phyloP scores from a whole-genome alignment of 257 asterid genomes.

The Mentha longifolia region DNA sequence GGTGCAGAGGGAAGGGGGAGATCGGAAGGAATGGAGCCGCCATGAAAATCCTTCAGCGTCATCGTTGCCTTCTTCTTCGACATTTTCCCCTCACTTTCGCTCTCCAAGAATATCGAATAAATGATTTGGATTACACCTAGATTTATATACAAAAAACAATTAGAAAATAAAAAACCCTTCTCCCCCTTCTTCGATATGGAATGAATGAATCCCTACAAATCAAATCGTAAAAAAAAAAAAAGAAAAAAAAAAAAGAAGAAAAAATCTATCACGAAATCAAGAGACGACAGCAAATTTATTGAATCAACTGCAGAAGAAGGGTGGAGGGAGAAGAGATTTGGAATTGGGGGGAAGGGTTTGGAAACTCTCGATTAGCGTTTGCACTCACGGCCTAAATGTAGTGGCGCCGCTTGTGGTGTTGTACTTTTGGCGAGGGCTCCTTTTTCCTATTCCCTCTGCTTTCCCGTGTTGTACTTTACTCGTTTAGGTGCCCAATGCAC shows the following conservation, averaged over 20 bases:
- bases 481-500: background rate
- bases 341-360: conserved; percentile 40
- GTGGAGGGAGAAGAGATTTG: conserved; percentile 29
- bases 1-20: conserved; percentile 94
- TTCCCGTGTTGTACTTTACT: conserved; percentile 34
- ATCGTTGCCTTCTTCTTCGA: conserved; percentile 94
- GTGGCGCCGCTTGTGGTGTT: conserved; percentile 33
- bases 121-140: background rate
- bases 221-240: background rate
- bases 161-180: conserved; percentile 20
- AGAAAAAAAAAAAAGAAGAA: background rate
- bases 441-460: background rate
- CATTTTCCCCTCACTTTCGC: conserved; percentile 45
- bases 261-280: conserved; percentile 8
- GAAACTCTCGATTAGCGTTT: conserved; percentile 33
- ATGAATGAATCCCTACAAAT: conserved; percentile 33
- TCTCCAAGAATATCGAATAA: conserved; percentile 23
- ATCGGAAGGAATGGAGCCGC: conserved; percentile 98
- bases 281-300: conserved; percentile 9
- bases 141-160: background rate
- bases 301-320: conserved; percentile 16
- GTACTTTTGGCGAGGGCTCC: conserved; percentile 30
- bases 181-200: conserved; percentile 24
- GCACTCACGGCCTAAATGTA: conserved; percentile 39
- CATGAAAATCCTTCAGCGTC: conserved; percentile 94